These are phyloP conservation scores for Syncephalastrum monosporum DNA, from an alignment of 371 early-diverging fungal genomes.

Conservation along the genomic window DNA sequence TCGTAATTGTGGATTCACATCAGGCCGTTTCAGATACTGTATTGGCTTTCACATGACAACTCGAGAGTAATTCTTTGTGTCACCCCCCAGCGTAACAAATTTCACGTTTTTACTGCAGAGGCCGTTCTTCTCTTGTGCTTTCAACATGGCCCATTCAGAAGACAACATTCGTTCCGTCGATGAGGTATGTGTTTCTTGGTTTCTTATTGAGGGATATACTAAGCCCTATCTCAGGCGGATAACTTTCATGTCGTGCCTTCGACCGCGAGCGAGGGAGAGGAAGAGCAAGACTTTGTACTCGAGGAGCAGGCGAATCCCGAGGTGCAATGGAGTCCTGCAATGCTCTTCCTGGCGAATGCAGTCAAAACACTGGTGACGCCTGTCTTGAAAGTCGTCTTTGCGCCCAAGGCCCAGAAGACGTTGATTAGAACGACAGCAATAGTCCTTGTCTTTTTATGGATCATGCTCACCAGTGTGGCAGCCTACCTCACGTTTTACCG, in stretches of 20 bases:
- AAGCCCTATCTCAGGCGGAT: constrained; percentile 1
- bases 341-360: constrained; percentile 4
- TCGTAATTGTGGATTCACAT: no score
- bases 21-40: no score
- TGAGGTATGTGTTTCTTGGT: not conserved
- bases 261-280: constrained; percentile 8
- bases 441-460: constrained; percentile 26
- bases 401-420: constrained; percentile 36
- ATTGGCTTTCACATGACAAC: no score
- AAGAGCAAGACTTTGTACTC: constrained; percentile 11
- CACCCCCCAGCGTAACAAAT: no score
- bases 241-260: constrained; percentile 26
- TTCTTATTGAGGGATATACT: no score
- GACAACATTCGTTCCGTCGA: no score
- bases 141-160: no score
- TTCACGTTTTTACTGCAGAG: no score
- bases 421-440: constrained; percentile 32
- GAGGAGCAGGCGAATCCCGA: not conserved
- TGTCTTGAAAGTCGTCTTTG: constrained; percentile 28
- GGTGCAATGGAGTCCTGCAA: constrained; percentile 17
- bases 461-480: constrained; percentile 41
- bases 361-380: constrained; percentile 17
- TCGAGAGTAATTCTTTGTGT: no score
- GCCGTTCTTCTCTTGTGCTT: no score
- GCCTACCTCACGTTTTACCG: constrained; percentile 48